Conservation (phyloP, 106 monocot species). For the Vanilla planifolia region DNA sequence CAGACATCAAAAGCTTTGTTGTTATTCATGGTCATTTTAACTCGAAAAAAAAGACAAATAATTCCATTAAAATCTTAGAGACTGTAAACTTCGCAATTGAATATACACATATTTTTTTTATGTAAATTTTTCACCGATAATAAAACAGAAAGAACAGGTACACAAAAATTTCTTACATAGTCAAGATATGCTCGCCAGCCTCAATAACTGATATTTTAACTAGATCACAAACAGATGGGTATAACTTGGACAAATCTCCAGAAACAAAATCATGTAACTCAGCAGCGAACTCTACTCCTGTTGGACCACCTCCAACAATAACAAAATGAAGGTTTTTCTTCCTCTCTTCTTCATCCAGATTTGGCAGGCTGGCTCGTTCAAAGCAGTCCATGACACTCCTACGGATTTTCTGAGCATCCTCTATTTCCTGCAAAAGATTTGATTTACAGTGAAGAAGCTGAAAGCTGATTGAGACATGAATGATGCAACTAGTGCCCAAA, state of each 20-base stretch:
- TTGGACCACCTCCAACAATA: conserved; percentile 85
- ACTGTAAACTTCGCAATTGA: too few relatives aligned
- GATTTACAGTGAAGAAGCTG: too few relatives aligned
- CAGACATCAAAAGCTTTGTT: too few relatives aligned
- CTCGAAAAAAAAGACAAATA: too few relatives aligned
- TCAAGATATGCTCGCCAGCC: conserved; percentile 76
- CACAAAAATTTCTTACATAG: conserved; percentile 44
- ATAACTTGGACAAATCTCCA: conserved; percentile 69
- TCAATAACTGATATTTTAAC: conserved; percentile 81
- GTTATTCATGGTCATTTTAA: too few relatives aligned
- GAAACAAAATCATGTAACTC: conserved; percentile 78
- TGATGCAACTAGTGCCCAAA: too few relatives aligned
- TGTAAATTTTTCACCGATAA: too few relatives aligned
- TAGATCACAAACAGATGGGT: conserved; percentile 50
- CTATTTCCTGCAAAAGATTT: conserved; percentile 59
- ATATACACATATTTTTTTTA: too few relatives aligned
- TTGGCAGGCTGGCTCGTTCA: conserved; percentile 68
- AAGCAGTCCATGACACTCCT: conserved; percentile 76
- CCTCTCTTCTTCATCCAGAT: conserved; percentile 63
- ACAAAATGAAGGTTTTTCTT: conserved; percentile 72
- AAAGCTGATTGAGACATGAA: too few relatives aligned
- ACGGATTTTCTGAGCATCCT: conserved; percentile 80
- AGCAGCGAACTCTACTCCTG: conserved; percentile 90
- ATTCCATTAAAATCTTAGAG: too few relatives aligned
- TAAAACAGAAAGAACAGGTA: too few relatives aligned